Base-by-base conservation (phyloP, 2,329 filamentous ascomycete genomes). In the Thermothelomyces thermophilus region DNA sequence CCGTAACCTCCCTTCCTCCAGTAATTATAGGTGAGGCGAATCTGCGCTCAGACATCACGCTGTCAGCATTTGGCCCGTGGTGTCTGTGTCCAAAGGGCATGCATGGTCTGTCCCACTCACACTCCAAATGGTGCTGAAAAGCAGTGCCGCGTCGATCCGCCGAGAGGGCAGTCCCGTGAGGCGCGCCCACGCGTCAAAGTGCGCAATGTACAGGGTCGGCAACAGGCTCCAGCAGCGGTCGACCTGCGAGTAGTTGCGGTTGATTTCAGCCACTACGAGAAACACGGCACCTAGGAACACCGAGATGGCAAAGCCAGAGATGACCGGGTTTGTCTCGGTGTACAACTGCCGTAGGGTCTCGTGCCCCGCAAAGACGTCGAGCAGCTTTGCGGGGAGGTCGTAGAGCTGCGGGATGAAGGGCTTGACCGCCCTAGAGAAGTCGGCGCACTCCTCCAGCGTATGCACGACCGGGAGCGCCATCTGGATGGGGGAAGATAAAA, bases 231-330 rank as follows among this genome's bases (percentile, higher is more conserved):
- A 98, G 60, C 85, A 71, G 42, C 93, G 82, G 67, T 98, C 93
- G 36, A 98, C 84, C 69, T 98, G 93, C n/a, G 90, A 96, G 67
- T 90, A 96, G 68, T 98, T 98, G 62, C 79, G 80, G 70, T 94
- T 97, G 70, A 89, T 69, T 68, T 97, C 91, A 1, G 90, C 87
- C 5, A 82, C 72, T 28, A 91, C 63, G 20, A 95, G 72, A 61
- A 94, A 86, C 24, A 93, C 62, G 5, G 77, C 76, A 1, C 82
- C 82, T n/a, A 95, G 67, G 35, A 82, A 74, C 16, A 95, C 60
- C 2, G 87, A 85, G 46, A 87, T 78, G 0, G 81, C 84, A 56
- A 94, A 76, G 2, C 81, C 86, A 1, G 80, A 83, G 24, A 95
- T 75, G 36, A 95, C 72, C 0, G 93, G 93, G 64, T 98, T 97